A percentile compares a stretch with the other conserved stretches of the same genome.
These are phyloP conservation scores for Malus hybrid DNA, from an alignment of 331 rosid genomes.

Conservation along the genomic window DNA sequence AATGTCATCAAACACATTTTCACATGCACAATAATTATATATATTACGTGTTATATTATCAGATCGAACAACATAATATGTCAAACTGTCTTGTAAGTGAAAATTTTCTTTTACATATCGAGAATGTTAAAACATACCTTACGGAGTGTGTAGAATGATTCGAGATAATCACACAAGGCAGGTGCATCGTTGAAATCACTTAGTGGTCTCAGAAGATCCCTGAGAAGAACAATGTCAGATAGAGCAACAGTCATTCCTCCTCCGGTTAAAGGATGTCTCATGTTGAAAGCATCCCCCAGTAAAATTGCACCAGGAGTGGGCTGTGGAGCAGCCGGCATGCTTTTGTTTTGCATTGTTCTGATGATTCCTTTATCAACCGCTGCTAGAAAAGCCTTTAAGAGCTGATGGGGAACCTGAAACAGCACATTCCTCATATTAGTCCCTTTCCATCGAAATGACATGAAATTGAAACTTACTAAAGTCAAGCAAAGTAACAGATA, in stretches of 20 bases:
- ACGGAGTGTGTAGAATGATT: constrained; percentile 62
- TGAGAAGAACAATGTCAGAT: constrained; percentile 54
- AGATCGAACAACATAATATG: too few species aligned
- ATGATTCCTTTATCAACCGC: constrained; percentile 47
- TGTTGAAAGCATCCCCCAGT: too few species aligned
- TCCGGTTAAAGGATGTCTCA: too few species aligned
- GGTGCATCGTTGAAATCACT: constrained; percentile 44
- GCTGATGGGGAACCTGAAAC: constrained; percentile 57
- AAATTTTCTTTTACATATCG: too few species aligned
- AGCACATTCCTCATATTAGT: neutral
- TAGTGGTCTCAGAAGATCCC: constrained; percentile 61
- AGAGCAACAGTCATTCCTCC: constrained; percentile 24
- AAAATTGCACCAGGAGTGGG: too few species aligned
- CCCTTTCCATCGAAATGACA: neutral
- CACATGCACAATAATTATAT: neutral
- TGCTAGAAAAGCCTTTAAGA: constrained; percentile 29
- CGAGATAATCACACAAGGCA: constrained; percentile 54
- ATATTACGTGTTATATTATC: neutral
- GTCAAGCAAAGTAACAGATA: constrained; percentile 3
- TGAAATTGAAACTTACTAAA: neutral
- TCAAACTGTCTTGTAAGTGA: neutral
- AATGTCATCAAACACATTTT: neutral
- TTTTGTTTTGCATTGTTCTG: constrained; percentile 72
- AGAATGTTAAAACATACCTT: constrained; percentile 20
- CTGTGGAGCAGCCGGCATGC: constrained; percentile 60